A percentile compares a stretch with the other conserved stretches of the same genome.
These are phyloP conservation scores for Venturia asperata DNA, from an alignment of 2,329 filamentous ascomycete species.

Conservation along the genomic window DNA sequence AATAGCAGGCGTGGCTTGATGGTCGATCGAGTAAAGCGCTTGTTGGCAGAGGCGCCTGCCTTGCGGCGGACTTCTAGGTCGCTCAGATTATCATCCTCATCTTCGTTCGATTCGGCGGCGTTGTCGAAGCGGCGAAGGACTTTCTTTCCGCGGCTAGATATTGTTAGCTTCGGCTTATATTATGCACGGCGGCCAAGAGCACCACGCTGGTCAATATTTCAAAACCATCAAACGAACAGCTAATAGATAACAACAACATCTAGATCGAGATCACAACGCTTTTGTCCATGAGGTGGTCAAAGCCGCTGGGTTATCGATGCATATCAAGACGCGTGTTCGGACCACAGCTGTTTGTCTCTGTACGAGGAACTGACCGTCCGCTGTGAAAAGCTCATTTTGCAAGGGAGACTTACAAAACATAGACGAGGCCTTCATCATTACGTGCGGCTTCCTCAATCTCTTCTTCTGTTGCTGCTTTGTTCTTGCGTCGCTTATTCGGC, in stretches of 20 bases:
- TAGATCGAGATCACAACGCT: no score
- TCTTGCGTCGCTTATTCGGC: conserved; percentile 45
- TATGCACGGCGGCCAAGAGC: background rate
- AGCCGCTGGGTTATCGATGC: conserved; percentile 26
- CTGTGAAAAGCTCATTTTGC: background rate
- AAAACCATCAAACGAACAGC: background rate
- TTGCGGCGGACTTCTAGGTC: conserved; percentile 30
- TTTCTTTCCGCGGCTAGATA: conserved; percentile 65
- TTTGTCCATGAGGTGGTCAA: no score
- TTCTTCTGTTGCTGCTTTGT: conserved; percentile 47
- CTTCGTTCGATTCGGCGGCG: conserved; percentile 29
- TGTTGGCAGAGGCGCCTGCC: conserved; percentile 33
- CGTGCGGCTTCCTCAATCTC: conserved; percentile 56
- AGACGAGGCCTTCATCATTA: conserved; percentile 66
- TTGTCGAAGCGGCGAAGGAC: conserved; percentile 62
- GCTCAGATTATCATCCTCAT: conserved; percentile 34
- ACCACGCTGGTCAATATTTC: background rate
- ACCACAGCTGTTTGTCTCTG: background rate
- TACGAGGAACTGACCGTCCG: background rate
- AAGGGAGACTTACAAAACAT: conserved; percentile 60
- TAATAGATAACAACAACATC: background rate
- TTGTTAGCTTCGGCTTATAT: conserved; percentile 26
- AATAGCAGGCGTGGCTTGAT: conserved; percentile 69
- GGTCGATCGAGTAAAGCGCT: conserved; percentile 57
- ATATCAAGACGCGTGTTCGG: background rate